Conservation (phyloP, 441 rosid genomes). For the Cnidoscolus chayamansa region DNA sequence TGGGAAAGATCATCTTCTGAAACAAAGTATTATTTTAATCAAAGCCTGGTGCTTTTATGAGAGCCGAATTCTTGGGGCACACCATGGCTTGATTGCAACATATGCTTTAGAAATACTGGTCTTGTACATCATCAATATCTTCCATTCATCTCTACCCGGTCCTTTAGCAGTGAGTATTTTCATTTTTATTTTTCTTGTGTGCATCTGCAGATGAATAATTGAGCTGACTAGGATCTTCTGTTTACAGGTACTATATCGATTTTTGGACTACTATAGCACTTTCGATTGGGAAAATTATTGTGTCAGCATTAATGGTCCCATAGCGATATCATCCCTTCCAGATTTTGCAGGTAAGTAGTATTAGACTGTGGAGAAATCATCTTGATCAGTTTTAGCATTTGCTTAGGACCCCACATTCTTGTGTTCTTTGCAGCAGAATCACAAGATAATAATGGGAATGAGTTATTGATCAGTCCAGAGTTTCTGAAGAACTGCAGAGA, state of each 20-base stretch:
- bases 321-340: conserved; percentile 53
- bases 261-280: conserved; percentile 75
- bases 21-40: conserved; percentile 70
- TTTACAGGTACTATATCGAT: conserved; percentile 67
- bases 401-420: conserved; percentile 16
- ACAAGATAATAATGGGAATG: conserved; percentile 37
- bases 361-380: conserved; percentile 19
- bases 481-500: conserved; percentile 49
- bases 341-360: conserved; percentile 47
- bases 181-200: conserved; percentile 15
- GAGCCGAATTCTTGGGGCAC: conserved; percentile 92
- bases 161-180: conserved; percentile 71
- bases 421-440: conserved; percentile 34
- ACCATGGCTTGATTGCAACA: conserved; percentile 78
- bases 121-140: conserved; percentile 62
- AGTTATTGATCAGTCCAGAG: conserved; percentile 53
- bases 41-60: conserved; percentile 98
- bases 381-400: conserved; percentile 9
- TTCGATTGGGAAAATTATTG: conserved; percentile 82
- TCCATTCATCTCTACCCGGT: conserved; percentile 63
- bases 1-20: conserved; percentile 81
- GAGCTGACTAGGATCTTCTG: conserved; percentile 19
- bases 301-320: conserved; percentile 55
- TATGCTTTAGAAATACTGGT: conserved; percentile 83
- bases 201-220: conserved; percentile 17